Evolutionary conservation across 2,329 filamentous ascomycete species (phyloP), one percentile per base, ranked within the genome.

Genomic region (Aspergillus eucalypticola): DNA sequence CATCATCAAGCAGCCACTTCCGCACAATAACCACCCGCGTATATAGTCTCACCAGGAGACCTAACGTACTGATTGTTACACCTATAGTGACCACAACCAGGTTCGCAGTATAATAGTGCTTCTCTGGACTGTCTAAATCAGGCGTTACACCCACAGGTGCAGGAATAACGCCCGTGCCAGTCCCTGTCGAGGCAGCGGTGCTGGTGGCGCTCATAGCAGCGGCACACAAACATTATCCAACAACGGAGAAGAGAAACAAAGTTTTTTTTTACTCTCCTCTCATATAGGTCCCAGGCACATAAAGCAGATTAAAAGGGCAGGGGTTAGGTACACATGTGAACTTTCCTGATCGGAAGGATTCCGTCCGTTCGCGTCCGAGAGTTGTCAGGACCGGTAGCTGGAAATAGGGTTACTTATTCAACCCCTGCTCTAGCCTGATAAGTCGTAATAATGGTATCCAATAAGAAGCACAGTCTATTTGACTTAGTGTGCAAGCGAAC

Each of bases 1-100:
- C 17, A 21, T 55, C 53, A 55, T 55, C 53, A n/a, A 55, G 39
- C 25, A 46, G 29, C 53, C 53, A 55, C 21, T 46, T 44, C 53
- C 41, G 25, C 39, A 55, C 39, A 29, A 55, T 35, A 23, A 46
- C 39, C 39, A 55, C 7, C 15, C 53, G 27, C n/a, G 39, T 55
- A 19, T 55, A 55, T 17, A 42, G 35, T 11, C 39, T 42, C 39
- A 55, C 41, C 39, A 55, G 13, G 5, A 55, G 29, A 46, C 39
- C 32, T 7, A 55, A 21, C n/a, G 53, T 6, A 32, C 53, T 55
- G 17, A 32, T 17, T 3, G 53, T 46, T 6, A 44, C 27, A 6
- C 53, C 53, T 17, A 55, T 39, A 35, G 35, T 55, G 5, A 55
- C 53, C 5, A 55, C 53, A 39, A 55, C 39, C 3, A 39, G 41